A percentile compares a stretch with the other conserved stretches of the same genome.
Conservation (phyloP, 2,329 filamentous ascomycete genomes). For the Chrysoporthe puriensis region DNA sequence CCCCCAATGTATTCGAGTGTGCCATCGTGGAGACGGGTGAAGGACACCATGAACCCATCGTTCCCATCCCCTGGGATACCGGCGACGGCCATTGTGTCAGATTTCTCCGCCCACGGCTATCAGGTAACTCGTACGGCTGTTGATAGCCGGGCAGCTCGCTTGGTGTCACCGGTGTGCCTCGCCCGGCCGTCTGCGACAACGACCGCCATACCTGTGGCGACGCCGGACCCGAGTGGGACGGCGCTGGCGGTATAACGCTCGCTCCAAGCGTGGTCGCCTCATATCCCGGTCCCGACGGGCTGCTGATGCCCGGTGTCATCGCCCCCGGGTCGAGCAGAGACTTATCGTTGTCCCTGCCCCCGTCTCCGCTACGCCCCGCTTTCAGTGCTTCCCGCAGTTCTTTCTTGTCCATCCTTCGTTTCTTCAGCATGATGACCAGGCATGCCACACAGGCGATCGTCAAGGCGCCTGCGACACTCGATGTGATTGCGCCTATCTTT, state of each 20-base stretch:
- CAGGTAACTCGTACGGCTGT: not conserved
- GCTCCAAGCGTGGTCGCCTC: constrained; percentile 11
- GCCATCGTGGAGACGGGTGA: constrained; percentile 18
- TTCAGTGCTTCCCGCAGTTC: constrained; percentile 16
- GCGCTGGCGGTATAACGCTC: constrained; percentile 14
- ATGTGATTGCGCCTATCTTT: constrained; percentile 21
- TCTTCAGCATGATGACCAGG: constrained; percentile 21
- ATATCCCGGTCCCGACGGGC: constrained; percentile 9
- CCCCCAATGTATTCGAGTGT: constrained; percentile 10
- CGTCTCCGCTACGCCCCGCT: constrained; percentile 9
- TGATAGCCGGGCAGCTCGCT: constrained; percentile 19
- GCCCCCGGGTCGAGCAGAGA: constrained; percentile 16
- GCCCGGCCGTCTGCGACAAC: not conserved
- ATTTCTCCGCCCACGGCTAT: not conserved
- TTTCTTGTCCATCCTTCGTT: constrained; percentile 19
- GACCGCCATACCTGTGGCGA: constrained; percentile 15
- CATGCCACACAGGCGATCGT: constrained; percentile 16
- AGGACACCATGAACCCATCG: constrained; percentile 18
- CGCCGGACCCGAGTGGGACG: constrained; percentile 9
- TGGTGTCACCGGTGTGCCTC: constrained; percentile 7
- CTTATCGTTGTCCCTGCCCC: constrained; percentile 12
- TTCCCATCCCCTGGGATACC: constrained; percentile 12
- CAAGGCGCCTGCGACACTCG: constrained; percentile 21
- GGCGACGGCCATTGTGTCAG: constrained; percentile 20
- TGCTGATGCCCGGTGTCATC: constrained; percentile 10